Evolutionary conservation across 768 basidiomycete species (phyloP).

Genomic region (Ramaria rubella): DNA sequence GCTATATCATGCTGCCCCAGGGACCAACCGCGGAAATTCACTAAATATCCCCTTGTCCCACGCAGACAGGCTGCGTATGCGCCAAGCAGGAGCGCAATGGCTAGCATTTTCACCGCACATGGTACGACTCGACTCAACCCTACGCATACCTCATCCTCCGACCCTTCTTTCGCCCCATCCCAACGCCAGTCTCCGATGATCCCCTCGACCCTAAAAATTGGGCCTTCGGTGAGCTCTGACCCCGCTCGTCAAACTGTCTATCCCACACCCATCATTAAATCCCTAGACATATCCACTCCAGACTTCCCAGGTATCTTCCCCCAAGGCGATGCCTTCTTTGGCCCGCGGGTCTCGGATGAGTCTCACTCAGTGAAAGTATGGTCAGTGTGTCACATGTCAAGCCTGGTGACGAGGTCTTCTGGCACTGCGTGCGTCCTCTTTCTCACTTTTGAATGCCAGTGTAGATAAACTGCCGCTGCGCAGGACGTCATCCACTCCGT

Average conservation of each 20-base stretch:
- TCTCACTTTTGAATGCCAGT: neutral
- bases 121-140: conserved; percentile 25
- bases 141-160: conserved; percentile 62
- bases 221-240: conserved; percentile 46
- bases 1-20: conserved; percentile 42
- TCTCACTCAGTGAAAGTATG: conserved; percentile 62
- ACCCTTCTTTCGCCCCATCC: conserved; percentile 62
- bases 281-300: conserved; percentile 38
- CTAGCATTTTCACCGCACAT: conserved; percentile 45
- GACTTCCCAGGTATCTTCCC: conserved; percentile 49
- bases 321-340: conserved; percentile 30
- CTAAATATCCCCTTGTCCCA: conserved; percentile 58
- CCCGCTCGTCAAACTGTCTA: neutral
- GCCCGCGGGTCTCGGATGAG: conserved; percentile 41
- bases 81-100: conserved; percentile 59
- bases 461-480: neutral
- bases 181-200: conserved; percentile 33
- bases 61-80: conserved; percentile 68
- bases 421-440: conserved; percentile 48
- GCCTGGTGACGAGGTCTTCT: conserved; percentile 75
- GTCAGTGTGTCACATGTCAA: conserved; percentile 56
- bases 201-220: conserved; percentile 47
- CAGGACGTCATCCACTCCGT: conserved; percentile 49
- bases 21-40: conserved; percentile 34
- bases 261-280: neutral